These are phyloP conservation scores for Tolypocladium guangdongense DNA, from an alignment of 2,329 filamentous ascomycete genomes.

Conservation along the genomic window DNA sequence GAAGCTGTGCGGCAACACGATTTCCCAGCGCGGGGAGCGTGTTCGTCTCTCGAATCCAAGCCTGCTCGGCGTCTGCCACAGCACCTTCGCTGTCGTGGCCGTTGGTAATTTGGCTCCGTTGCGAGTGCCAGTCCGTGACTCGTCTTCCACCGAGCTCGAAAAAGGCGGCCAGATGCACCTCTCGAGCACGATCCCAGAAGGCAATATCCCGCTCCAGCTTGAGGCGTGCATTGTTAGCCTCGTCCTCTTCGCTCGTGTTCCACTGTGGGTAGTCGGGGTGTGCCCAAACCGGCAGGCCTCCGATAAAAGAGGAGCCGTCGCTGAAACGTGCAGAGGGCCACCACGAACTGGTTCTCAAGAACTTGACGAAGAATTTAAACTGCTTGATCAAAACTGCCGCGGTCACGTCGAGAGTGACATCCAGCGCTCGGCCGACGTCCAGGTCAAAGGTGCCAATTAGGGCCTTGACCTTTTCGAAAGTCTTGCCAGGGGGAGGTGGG, in stretches of 20 bases:
- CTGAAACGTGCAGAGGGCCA: constrained; percentile 63
- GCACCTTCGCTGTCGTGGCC: constrained; percentile 27
- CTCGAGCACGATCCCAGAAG: constrained; percentile 75
- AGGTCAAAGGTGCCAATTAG: constrained; percentile 95
- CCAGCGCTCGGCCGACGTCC: constrained; percentile 86
- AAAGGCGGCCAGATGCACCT: constrained; percentile 70
- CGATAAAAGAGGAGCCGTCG: constrained; percentile 31
- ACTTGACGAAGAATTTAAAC: constrained; percentile 87
- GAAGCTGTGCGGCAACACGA: constrained; percentile 80
- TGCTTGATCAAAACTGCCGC: constrained; percentile 89
- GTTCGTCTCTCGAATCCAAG: constrained; percentile 73
- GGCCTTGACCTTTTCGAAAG: constrained; percentile 85
- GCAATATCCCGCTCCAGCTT: constrained; percentile 55
- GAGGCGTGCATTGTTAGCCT: constrained; percentile 40
- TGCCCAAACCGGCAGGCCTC: constrained; percentile 77
- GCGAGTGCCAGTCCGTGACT: constrained; percentile 47
- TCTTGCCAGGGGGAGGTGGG: constrained; percentile 63
- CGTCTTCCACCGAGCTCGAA: constrained; percentile 75
- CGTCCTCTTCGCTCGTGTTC: constrained; percentile 58
- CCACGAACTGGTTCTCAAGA: constrained; percentile 87
- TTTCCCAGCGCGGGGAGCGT: constrained; percentile 80
- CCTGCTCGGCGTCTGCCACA: constrained; percentile 45
- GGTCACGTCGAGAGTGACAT: constrained; percentile 91
- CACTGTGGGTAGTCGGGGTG: constrained; percentile 57
- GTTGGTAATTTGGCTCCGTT: constrained; percentile 28